Evolutionary conservation across 805 yeast genomes (phyloP).

Genomic region (Metschnikowia corniflorae): DNA sequence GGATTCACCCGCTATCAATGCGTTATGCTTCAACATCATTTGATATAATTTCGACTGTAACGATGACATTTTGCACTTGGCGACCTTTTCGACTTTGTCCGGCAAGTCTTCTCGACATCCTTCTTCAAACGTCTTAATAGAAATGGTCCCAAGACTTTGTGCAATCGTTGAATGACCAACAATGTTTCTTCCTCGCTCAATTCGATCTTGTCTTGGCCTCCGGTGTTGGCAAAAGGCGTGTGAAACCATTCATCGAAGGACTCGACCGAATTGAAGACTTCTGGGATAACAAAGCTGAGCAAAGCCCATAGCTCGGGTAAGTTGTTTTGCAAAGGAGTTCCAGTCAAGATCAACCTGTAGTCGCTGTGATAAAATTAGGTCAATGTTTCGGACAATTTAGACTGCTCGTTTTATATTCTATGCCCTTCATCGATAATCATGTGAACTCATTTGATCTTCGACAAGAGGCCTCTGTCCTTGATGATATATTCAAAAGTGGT

Average conservation of each 20-base stretch:
- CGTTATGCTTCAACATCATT: conserved; percentile 84
- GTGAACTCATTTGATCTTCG: conserved; percentile 87
- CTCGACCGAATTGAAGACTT: conserved; percentile 93
- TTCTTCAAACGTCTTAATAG: conserved; percentile 89
- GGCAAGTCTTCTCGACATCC: conserved; percentile 96
- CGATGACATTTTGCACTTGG: conserved; percentile 92
- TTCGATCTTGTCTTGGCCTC: conserved; percentile 90
- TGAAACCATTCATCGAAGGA: conserved; percentile 98
- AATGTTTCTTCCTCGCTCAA: conserved; percentile 94
- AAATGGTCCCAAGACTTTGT: conserved; percentile 93
- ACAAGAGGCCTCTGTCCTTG: conserved; percentile 76
- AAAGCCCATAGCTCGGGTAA: conserved; percentile 97
- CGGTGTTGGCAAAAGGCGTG: conserved; percentile 95
- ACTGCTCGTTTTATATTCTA: conserved; percentile 91
- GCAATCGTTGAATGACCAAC: conserved; percentile 90
- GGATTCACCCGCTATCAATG: conserved; percentile 67
- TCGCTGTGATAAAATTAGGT: conserved; percentile 80
- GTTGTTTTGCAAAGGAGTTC: conserved; percentile 95
- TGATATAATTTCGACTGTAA: conserved; percentile 80
- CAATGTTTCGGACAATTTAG: conserved; percentile 81
- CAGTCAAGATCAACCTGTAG: conserved; percentile 87
- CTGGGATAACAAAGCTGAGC: conserved; percentile 89
- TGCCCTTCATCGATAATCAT: conserved; percentile 99
- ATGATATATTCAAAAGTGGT: conserved; percentile 95
- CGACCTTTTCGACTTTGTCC: conserved; percentile 90